Evolutionary conservation across 805 yeast species (phyloP), one percentile per base, ranked within the genome.

Genomic region (Schwanniomyces occidentalis): DNA sequence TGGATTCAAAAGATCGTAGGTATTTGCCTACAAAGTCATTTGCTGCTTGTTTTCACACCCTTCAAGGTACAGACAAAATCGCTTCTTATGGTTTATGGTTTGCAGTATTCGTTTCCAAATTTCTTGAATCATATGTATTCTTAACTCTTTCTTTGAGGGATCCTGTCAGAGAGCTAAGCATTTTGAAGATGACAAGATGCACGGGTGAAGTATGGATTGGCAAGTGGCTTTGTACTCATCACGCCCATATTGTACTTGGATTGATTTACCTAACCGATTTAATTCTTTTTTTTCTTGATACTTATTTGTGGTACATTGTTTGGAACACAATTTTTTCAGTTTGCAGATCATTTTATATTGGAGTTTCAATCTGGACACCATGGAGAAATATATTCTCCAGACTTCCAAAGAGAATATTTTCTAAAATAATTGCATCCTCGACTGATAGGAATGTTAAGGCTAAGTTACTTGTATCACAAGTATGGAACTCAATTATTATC

Each of bases 341-440:
- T 4, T 71, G 80, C 35, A 65, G 85, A 5, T 82, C 93, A 0
- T 71, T 82, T 44, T 78, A 82, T 26, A 69, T 81, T 41, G 95
- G 95, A 1, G 80, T 85, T 4, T 85, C 95, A 0, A 79, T 86
- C 8, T 82, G 91, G 83, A 84, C 93, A 2, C 95, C 95, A 0
- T 86, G 95, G 95, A 76, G 85, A 54, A 85, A 85, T 48, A 76
- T 83, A 19, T 86, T 82, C 52, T 75, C 87, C 4, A 65, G 89
- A 32, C 61, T 88, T 18, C 95, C 95, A 1, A 80, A 81, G 48
- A 69, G 95, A 45, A 83, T 87, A 3, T 74, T 73, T 45, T 76
- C 91, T 8, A 86, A 87, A 48, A 66, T 88, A 2, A 59, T 87
- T 8, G 72, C 75, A 3, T 68, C 77, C 8, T 52, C 67, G 16